Evolutionary conservation across 495 filamentous ascomycete genomes (phyloP).

Genomic region (Clohesyomyces aquaticus): DNA sequence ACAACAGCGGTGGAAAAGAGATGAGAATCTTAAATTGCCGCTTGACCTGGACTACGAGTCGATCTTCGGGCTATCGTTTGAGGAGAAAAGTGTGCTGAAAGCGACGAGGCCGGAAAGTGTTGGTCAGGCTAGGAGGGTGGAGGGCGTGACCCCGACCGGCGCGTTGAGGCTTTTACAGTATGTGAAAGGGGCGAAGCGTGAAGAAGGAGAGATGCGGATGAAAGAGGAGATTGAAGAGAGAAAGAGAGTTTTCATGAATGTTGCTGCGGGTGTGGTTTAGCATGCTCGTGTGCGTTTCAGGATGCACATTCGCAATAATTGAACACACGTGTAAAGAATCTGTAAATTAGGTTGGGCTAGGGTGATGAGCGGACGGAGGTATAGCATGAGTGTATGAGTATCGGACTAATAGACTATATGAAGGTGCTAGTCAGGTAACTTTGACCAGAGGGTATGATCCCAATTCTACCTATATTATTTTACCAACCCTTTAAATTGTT

Average conservation of each 20-base stretch:
- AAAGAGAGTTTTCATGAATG: conserved; percentile 34
- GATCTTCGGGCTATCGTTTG: conserved; percentile 73
- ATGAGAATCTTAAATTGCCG: conserved; percentile 76
- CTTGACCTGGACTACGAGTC: conserved; percentile 74
- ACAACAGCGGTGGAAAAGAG: conserved; percentile 67
- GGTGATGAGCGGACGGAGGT: no score
- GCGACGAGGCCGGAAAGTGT: conserved; percentile 75
- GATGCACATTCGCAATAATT: no score
- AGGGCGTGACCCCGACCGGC: conserved; percentile 74
- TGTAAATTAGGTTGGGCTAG: no score
- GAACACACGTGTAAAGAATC: no score
- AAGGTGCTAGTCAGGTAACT: no score
- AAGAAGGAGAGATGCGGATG: conserved; percentile 22
- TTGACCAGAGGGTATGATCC: no score
- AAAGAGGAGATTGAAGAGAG: conserved; percentile 33
- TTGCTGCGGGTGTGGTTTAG: conserved; percentile 4
- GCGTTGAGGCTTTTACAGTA: conserved; percentile 60
- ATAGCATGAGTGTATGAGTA: no score
- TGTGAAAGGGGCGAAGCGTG: conserved; percentile 48
- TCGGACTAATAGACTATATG: no score
- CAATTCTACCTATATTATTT: no score
- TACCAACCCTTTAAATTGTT: no score
- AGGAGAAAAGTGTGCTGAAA: conserved; percentile 73
- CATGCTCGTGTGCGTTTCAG: no score
- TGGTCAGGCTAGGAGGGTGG: conserved; percentile 84